phyloP scores from a whole-genome alignment of 208 protist species.

The Tetramitus jugosus region DNA sequence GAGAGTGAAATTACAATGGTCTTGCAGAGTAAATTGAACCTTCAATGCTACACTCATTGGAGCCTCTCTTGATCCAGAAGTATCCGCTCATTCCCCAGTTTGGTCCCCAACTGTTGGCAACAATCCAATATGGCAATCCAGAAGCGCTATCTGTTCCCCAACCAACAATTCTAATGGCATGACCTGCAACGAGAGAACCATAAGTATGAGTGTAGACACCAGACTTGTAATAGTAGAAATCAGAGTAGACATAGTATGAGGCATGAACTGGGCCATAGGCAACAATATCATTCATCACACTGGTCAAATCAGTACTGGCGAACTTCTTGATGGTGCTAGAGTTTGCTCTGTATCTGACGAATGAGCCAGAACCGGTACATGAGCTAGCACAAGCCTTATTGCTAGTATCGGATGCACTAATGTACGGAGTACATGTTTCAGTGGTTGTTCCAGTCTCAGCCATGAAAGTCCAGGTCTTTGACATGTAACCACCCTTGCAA shows the following conservation, averaged over 20 bases:
- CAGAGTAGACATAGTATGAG: too few relatives aligned
- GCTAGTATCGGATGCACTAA: neutral
- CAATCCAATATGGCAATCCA: too few relatives aligned
- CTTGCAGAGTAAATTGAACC: too few relatives aligned
- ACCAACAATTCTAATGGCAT: constrained; percentile 71
- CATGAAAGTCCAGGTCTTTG: constrained; percentile 31
- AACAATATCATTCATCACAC: constrained; percentile 51
- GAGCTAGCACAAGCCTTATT: constrained; percentile 43
- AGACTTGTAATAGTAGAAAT: too few relatives aligned
- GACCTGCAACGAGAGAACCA: constrained; percentile 56
- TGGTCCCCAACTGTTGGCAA: too few relatives aligned
- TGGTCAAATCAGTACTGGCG: too few relatives aligned
- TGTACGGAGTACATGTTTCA: constrained; percentile 35
- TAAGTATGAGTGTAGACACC: constrained; percentile 72
- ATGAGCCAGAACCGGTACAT: neutral
- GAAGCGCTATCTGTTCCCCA: too few relatives aligned
- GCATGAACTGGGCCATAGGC: constrained; percentile 70
- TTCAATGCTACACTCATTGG: too few relatives aligned
- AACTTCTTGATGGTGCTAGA: neutral
- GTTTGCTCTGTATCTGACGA: neutral
- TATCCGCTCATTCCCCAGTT: too few relatives aligned
- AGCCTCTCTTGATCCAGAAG: too few relatives aligned
- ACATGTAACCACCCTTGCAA: too few relatives aligned
- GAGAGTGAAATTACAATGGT: too few relatives aligned
- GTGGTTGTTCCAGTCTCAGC: neutral